These are phyloP conservation scores for Lentinus brumalis DNA, from an alignment of 768 basidiomycete species.

Conservation along the genomic window DNA sequence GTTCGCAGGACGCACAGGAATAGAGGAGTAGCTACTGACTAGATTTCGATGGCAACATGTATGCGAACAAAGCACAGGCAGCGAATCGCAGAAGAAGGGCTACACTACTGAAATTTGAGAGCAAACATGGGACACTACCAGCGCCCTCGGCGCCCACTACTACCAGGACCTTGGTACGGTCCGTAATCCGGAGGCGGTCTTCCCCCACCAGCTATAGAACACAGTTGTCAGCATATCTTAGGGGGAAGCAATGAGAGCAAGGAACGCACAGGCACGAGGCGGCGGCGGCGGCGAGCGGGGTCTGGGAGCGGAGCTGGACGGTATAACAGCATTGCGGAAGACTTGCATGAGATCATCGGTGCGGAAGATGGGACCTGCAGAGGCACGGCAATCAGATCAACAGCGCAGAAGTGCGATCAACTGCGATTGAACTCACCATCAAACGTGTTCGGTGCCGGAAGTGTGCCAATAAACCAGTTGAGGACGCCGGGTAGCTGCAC, in stretches of 20 bases:
- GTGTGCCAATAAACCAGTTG: slow-evolving; percentile 80
- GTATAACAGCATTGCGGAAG: slow-evolving; percentile 80
- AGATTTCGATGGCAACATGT: background rate
- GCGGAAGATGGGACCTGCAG: slow-evolving; percentile 82
- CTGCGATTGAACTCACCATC: slow-evolving; percentile 57
- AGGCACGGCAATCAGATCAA: slow-evolving; percentile 2
- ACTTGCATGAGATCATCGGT: slow-evolving; percentile 89
- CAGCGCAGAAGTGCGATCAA: background rate
- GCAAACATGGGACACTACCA: slow-evolving; percentile 29
- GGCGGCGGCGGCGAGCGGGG: slow-evolving; percentile 54
- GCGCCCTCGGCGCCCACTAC: slow-evolving; percentile 43
- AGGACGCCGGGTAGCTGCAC: slow-evolving; percentile 52
- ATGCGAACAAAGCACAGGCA: background rate
- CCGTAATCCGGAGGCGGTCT: slow-evolving; percentile 87
- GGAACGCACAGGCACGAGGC: slow-evolving; percentile 45
- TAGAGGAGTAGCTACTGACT: no score
- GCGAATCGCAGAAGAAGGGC: background rate
- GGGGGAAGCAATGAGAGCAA: background rate
- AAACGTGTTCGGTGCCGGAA: slow-evolving; percentile 74
- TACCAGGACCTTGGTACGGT: slow-evolving; percentile 78
- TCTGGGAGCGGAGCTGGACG: slow-evolving; percentile 49
- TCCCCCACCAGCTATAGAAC: slow-evolving; percentile 43
- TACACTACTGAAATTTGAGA: background rate
- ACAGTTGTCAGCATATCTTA: slow-evolving; percentile 2
- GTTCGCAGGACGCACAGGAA: no score